These are phyloP conservation scores for Plectranthus barbatus DNA, from an alignment of 257 asterid genomes.

Conservation along the genomic window DNA sequence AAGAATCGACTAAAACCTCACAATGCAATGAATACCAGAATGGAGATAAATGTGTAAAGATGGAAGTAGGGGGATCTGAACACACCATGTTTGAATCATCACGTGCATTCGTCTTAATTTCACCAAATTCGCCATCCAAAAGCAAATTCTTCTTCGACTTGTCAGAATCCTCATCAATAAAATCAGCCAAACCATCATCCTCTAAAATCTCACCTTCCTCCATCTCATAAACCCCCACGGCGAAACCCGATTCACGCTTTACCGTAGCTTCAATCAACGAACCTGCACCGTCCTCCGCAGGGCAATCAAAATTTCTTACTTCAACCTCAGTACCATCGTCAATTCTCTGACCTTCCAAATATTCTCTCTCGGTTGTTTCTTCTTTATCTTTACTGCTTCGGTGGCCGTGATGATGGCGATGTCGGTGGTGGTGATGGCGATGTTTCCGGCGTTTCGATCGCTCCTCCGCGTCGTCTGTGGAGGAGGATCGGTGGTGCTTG, in stretches of 20 bases:
- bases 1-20: background rate
- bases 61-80: too few species aligned
- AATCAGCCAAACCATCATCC: conserved; percentile 34
- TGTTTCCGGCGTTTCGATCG: conserved; percentile 80
- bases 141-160: conserved; percentile 28
- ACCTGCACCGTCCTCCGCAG: conserved; percentile 9
- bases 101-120: conserved; percentile 20
- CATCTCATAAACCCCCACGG: conserved; percentile 72
- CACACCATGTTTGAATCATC: conserved; percentile 57
- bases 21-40: background rate
- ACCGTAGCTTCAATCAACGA: conserved; percentile 26
- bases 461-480: conserved; percentile 53
- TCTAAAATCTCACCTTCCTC: conserved; percentile 98
- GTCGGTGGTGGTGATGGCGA: conserved; percentile 68
- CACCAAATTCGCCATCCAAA: conserved; percentile 43
- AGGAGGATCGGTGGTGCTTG: conserved; percentile 65
- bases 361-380: conserved; percentile 14
- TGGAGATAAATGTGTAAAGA: too few species aligned
- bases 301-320: conserved; percentile 17
- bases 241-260: conserved; percentile 22
- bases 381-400: conserved; percentile 43
- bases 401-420: conserved; percentile 56
- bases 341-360: conserved; percentile 16
- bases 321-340: conserved; percentile 21
- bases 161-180: conserved; percentile 13